Evolutionary conservation across 139 green algal genomes (phyloP).

Genomic region (Chlamydomonas sp.): DNA sequence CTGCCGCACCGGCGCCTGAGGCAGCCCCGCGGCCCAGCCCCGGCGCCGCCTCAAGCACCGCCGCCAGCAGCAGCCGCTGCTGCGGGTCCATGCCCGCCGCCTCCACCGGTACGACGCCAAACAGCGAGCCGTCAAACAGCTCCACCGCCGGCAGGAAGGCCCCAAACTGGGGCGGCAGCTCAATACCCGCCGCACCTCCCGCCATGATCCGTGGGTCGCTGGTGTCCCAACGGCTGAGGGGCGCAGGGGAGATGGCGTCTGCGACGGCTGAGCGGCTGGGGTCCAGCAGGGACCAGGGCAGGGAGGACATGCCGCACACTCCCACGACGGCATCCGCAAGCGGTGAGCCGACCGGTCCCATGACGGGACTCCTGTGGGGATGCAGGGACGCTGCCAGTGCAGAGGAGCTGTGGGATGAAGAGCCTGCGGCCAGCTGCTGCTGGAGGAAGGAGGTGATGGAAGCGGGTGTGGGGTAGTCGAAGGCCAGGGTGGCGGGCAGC

Average conservation of each 20-base stretch:
- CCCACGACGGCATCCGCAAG: background rate
- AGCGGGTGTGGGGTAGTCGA: conserved; percentile 45
- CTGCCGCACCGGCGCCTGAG: background rate
- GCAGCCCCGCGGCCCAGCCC: background rate
- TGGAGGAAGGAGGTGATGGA: conserved; percentile 30
- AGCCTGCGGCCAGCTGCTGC: background rate
- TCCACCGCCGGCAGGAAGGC: conserved; percentile 73
- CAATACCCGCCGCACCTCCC: background rate
- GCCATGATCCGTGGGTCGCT: conserved; percentile 22
- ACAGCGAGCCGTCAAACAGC: conserved; percentile 59
- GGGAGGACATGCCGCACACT: conserved; percentile 3
- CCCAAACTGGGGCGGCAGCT: conserved; percentile 67
- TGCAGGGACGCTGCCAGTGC: conserved; percentile 26
- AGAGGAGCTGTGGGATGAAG: background rate
- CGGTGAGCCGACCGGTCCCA: background rate
- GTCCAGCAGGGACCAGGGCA: conserved; percentile 25
- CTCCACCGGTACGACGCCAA: conserved; percentile 71
- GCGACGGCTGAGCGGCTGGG: background rate
- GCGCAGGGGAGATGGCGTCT: conserved; percentile 44
- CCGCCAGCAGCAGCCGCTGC: conserved; percentile 80
- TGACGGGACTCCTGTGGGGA: background rate
- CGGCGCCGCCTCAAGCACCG: conserved; percentile 43
- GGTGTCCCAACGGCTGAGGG: conserved; percentile 62
- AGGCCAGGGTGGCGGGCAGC: conserved; percentile 75
- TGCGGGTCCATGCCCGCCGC: conserved; percentile 82